Evolutionary conservation across 2,329 filamentous ascomycete genomes (phyloP), one percentile per base, ranked within the genome.

Genomic region (Monosporascus sp.): DNA sequence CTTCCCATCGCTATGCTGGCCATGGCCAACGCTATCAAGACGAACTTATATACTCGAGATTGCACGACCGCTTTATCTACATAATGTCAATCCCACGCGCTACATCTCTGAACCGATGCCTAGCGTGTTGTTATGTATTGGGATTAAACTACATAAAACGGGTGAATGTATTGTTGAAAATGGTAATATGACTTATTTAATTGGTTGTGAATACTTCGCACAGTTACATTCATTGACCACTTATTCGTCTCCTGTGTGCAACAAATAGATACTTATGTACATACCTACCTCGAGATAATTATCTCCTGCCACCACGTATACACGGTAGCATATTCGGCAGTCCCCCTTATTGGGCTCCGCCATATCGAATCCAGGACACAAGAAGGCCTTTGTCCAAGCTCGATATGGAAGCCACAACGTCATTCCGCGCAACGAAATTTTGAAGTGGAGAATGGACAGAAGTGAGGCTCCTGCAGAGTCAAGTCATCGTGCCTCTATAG

Each of bases 1-100:
- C 52, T 22, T 54, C 57, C 51, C 37, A 50, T 46, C 31, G 51
- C 50, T 55, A 53, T 58, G 58, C 53, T 58, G 56, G 51, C 51
- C 58, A 50, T 55, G 53, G 51, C 51, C 50, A 56, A 49, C 43
- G 48, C 43, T 24, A 11, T 17, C 22, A 15, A 45, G 20, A 17
- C 11, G 22, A 45, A 24, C 14, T 5, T 27, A 45, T 45, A 45
- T 45, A 14, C 43, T 27, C 6, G 20, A 45, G 24, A 31, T 31
- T 11, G 11, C 22, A 45, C 15, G 24, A 45, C 43, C 20, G 15
- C 24, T 17, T 20, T 2, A 27, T 15, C 20, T 24, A 45, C 5
- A 17, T 27, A 45, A 25, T 45, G 24, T n/a, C 11, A 25, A 45
- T 11, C 15, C 8, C 8, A 43, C 8, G 27, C 20, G 5, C n/a